These are phyloP conservation scores for Lanmaoa rubissima DNA, from an alignment of 768 basidiomycete genomes.

Conservation along the genomic window DNA sequence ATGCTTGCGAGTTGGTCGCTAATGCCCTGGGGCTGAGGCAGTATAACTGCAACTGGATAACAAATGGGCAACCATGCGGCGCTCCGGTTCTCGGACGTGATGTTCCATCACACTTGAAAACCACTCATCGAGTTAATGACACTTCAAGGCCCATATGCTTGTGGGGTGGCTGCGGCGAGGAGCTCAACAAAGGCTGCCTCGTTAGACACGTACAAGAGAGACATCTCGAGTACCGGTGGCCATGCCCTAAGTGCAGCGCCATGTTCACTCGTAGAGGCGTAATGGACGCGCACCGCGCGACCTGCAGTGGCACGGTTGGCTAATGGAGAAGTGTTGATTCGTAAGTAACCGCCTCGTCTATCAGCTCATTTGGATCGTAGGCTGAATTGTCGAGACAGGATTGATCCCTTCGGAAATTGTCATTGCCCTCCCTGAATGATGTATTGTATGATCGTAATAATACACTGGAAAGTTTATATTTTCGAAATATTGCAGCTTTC, in stretches of 20 bases:
- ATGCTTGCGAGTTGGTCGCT: conserved; percentile 6
- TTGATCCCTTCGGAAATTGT: neutral
- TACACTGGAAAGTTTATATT: neutral
- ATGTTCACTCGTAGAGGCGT: conserved; percentile 22
- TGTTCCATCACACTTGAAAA: conserved; percentile 15
- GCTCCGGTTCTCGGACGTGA: conserved; percentile 13
- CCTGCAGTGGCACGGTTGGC: neutral
- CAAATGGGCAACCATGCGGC: conserved; percentile 12
- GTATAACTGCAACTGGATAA: conserved; percentile 12
- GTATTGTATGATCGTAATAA: conserved; percentile 1
- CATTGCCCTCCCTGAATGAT: neutral
- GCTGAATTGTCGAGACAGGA: conserved; percentile 4
- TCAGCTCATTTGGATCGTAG: neutral
- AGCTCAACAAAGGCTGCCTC: conserved; percentile 13
- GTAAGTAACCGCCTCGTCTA: neutral
- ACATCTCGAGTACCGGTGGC: conserved; percentile 24
- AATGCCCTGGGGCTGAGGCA: neutral
- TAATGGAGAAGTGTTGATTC: neutral
- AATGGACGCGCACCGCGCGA: conserved; percentile 15
- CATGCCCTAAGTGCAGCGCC: conserved; percentile 17
- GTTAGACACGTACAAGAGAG: conserved; percentile 24
- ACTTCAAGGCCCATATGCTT: conserved; percentile 4
- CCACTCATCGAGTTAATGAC: conserved; percentile 5
- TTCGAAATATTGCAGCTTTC: neutral
- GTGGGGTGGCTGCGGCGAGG: conserved; percentile 21